Base-by-base conservation (phyloP, 352 stramenopile genomes). In the Globisporangium nunn region DNA sequence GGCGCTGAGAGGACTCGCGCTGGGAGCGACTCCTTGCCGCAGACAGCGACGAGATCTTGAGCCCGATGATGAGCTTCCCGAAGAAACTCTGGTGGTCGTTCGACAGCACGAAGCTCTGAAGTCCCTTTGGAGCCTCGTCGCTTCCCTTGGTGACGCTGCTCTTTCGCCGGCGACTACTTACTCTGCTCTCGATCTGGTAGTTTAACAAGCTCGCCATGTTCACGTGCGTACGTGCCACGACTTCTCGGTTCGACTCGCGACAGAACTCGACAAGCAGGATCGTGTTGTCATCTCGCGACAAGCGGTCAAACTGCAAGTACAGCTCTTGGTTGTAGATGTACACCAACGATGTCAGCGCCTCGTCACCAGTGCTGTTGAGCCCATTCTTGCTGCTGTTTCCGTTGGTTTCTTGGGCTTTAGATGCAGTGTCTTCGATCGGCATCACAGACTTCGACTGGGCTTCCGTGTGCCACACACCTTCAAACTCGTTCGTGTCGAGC, bases 31-130 rank as follows among this genome's bases (percentile, higher is more conserved):
- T 63, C 29, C 72, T 55, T 8, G 69, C 69, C 2, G 70, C 64
- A 17, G 81, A 91, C 17, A 88, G 69, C 18, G 78, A 83, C 41
- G 81, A 86, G 40, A 91, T 85, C 14, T 60, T 81, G 28, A 91
- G 56, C 4, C 68, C 70, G 10, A 94, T 65, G 39, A 78, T 62
- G 37, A 94, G 54, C 55, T 94, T 94, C 6, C 85, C 82, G 52
- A 91, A 90, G 58, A 91, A 94, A 48, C 78, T 91, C 52, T 91
- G 80, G 50, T 87, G 78, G 56, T 88, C 81, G 59, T 92, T 94
- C 12, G 85, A 77, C 14, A 94, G 61, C 54, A 91, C 81, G 53
- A 88, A 94, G 54, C 69, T 88, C 53, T 90, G 75, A 29, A 78
- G 55, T 6, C 78, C 68, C 4, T 54, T 62, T 4, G 46, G 12